Evolutionary conservation across 2,329 filamentous ascomycete genomes (phyloP), one percentile per base, ranked within the genome.

Genomic region (Trichoderma sp.): DNA sequence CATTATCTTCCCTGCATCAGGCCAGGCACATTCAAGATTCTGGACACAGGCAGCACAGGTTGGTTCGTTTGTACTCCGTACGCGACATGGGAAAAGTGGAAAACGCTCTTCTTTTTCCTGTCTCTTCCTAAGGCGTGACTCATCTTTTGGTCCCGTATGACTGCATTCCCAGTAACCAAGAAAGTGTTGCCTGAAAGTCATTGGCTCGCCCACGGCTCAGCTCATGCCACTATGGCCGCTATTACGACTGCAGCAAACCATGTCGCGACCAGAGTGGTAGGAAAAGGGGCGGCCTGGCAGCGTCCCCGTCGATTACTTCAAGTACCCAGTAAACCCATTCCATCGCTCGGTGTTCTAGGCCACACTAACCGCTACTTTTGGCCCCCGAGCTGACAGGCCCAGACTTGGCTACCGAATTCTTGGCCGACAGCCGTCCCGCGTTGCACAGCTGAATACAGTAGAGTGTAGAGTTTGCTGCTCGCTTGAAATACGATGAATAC

Each of bases 331-430:
- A 33, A 31, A 40, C 5, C 29, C 63, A 59, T 58, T 67, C 55
- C 63, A 65, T 65, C 62, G 53, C 53, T 57, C 35, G 62, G 4
- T 47, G 33, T 64, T 52, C 33, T 49, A 64, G 49, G 60, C 19
- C 31, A 37, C 21, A 16, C 33, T 43, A 40, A 27, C 27, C 55
- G 27, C 55, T n/a, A 19, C 35, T 67, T 59, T 52, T 59, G 55
- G 63, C 63, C 63, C 63, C 63, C 63, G 63, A 67, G 63, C 63
- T 67, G 63, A 67, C 55, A 43, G 21, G 40, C 55, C 57, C 27
- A 37, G 16, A 49, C 37, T 40, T 59, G 63, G 63, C 43, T 59
- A 16, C 63, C 63, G 63, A 58, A 14, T 13, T 21, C 62, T 65
- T 40, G 47, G 35, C 62, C 63, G 55, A 67, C 55, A 67, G 63